Evolutionary conservation across 176 grass and related monocot species (phyloP).

Genomic region (Juncus inflexus): DNA sequence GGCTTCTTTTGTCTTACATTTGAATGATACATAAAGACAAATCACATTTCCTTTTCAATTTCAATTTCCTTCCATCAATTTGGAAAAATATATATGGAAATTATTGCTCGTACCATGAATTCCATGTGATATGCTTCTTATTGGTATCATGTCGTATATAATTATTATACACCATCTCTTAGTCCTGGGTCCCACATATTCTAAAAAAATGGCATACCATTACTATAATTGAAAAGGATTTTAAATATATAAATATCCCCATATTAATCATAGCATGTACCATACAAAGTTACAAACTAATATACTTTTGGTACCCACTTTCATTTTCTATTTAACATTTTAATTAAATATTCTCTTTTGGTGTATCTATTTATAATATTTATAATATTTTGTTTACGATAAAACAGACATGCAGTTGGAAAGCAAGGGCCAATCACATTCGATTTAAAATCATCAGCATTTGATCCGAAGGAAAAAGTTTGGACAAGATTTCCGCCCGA

Average conservation of each 20-base stretch:
- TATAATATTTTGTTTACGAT: no score
- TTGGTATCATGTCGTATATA: no score
- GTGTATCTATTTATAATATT: not conserved
- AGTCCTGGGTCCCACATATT: conserved; percentile 1
- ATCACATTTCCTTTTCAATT: conserved; percentile 21
- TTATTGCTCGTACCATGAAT: conserved; percentile 23
- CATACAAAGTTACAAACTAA: no score
- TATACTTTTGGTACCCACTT: no score
- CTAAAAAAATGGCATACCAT: not conserved
- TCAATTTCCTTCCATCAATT: not conserved
- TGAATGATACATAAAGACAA: not conserved
- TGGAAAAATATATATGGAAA: no score
- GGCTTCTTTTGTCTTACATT: conserved; percentile 10
- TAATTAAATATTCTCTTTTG: not conserved
- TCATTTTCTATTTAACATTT: conserved; percentile 2
- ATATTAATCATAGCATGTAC: no score
- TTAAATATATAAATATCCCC: not conserved
- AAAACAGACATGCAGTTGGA: conserved; percentile 79
- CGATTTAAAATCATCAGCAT: conserved; percentile 83
- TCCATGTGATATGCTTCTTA: conserved; percentile 17
- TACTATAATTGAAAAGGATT: conserved; percentile 1
- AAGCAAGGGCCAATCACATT: conserved; percentile 57
- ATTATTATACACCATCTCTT: conserved; percentile 10
- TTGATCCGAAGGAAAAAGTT: conserved; percentile 84
- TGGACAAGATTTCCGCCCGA: conserved; percentile 99